These are phyloP conservation scores for Russula earlei DNA, from an alignment of 768 basidiomycete genomes.

Conservation along the genomic window DNA sequence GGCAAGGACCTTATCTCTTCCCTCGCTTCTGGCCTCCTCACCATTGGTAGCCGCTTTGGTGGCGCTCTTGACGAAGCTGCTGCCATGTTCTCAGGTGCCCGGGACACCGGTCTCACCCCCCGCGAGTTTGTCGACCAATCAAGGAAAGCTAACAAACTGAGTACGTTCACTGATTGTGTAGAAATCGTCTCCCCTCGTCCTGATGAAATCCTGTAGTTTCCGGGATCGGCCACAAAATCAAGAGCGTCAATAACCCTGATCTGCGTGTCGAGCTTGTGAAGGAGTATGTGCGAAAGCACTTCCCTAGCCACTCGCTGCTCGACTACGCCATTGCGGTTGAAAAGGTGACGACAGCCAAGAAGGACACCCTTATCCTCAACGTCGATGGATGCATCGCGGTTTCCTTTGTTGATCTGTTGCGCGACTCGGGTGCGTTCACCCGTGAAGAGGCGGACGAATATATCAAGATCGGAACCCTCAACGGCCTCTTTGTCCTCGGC, in stretches of 20 bases:
- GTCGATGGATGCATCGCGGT: conserved; percentile 95
- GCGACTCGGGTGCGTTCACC: conserved; percentile 89
- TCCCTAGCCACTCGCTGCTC: conserved; percentile 87
- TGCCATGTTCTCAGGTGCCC: conserved; percentile 86
- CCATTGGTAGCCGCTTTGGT: conserved; percentile 96
- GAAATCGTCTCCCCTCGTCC: neutral
- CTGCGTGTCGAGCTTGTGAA: conserved; percentile 88
- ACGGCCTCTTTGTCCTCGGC: conserved; percentile 94
- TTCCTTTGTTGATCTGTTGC: conserved; percentile 91
- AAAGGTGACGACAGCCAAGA: conserved; percentile 96
- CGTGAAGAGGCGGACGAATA: conserved; percentile 96
- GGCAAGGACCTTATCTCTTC: conserved; percentile 98
- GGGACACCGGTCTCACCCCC: conserved; percentile 89
- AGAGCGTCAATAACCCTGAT: conserved; percentile 95
- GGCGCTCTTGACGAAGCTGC: conserved; percentile 98
- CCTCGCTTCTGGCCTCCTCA: conserved; percentile 89
- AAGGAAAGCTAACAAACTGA: conserved; percentile 90
- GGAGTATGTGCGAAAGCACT: conserved; percentile 91
- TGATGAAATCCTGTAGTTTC: conserved; percentile 45
- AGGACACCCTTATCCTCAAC: conserved; percentile 95
- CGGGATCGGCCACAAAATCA: conserved; percentile 99
- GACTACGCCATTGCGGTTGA: conserved; percentile 96
- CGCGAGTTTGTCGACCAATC: conserved; percentile 95
- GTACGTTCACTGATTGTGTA: conserved; percentile 34
- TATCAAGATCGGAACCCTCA: conserved; percentile 92